phyloP scores from a whole-genome alignment of 306 rosid genomes.

The Senna tora region DNA sequence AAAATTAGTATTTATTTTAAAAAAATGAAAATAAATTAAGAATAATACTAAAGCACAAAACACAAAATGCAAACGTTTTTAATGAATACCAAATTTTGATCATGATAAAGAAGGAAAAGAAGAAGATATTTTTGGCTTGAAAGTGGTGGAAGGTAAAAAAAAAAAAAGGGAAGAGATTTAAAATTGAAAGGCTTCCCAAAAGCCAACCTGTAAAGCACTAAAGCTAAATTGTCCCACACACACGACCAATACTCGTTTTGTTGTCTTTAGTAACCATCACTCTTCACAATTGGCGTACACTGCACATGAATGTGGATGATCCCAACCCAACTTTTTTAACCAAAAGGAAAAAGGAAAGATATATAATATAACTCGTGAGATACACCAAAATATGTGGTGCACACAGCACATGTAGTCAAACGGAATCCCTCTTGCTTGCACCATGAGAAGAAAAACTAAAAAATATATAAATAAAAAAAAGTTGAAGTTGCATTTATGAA shows the following conservation, averaged over 20 bases:
- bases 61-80: too few relatives aligned
- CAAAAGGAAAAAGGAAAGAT: neutral
- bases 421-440: neutral
- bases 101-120: neutral
- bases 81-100: neutral
- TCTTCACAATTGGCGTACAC: neutral
- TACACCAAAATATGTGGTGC: neutral
- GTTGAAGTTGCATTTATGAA: slow-evolving; percentile 25
- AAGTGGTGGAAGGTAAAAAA: neutral
- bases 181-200: neutral
- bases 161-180: slow-evolving; percentile 19
- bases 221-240: slow-evolving; percentile 29
- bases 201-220: slow-evolving; percentile 45
- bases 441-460: neutral
- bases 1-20: too few relatives aligned
- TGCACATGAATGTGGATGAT: neutral
- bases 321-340: slow-evolving; percentile 30
- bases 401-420: slow-evolving; percentile 30
- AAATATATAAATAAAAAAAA: neutral
- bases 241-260: slow-evolving; percentile 22
- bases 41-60: too few relatives aligned
- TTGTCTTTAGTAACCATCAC: neutral
- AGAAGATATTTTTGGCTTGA: neutral
- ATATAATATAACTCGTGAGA: too few relatives aligned
- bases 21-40: too few relatives aligned